These are phyloP conservation scores for Cyberlindnera misumaiensis DNA, from an alignment of 805 yeast genomes.

Conservation along the genomic window DNA sequence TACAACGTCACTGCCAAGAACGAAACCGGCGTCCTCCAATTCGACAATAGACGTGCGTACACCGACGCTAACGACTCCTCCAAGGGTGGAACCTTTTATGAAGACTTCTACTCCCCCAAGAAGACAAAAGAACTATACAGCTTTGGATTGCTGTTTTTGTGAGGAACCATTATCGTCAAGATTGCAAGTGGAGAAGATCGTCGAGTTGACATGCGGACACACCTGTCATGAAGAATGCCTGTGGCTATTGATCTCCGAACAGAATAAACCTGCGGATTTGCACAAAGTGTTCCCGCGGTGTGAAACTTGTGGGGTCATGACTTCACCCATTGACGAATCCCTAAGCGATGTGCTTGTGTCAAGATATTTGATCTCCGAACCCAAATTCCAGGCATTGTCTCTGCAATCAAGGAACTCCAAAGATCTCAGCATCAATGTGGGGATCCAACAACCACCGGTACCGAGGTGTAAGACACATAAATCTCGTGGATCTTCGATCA, in stretches of 20 bases:
- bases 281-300: slow-evolving; percentile 20
- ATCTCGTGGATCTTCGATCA: slow-evolving; percentile 24
- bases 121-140: slow-evolving; percentile 14
- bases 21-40: slow-evolving; percentile 8
- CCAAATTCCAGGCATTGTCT: slow-evolving; percentile 12
- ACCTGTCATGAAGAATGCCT: slow-evolving; percentile 41
- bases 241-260: slow-evolving; percentile 16
- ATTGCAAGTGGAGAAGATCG: slow-evolving; percentile 29
- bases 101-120: slow-evolving; percentile 13
- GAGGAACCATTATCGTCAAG: slow-evolving; percentile 33
- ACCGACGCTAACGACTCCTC: slow-evolving; percentile 4
- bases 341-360: slow-evolving; percentile 17
- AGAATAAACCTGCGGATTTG: slow-evolving; percentile 3
- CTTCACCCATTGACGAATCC: slow-evolving; percentile 19
- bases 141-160: slow-evolving; percentile 35
- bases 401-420: slow-evolving; percentile 20
- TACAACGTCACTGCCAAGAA: slow-evolving; percentile 6
- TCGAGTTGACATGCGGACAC: slow-evolving; percentile 38
- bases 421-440: slow-evolving; percentile 19
- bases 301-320: slow-evolving; percentile 13
- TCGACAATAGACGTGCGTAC: neutral
- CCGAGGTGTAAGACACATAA: slow-evolving; percentile 8
- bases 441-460: neutral
- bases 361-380: slow-evolving; percentile 9
- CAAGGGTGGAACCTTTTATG: slow-evolving; percentile 16